A percentile compares a stretch with the other conserved stretches of the same genome.
Conservation (phyloP, 305 asterid species). For the Fraxinus platypoda region DNA sequence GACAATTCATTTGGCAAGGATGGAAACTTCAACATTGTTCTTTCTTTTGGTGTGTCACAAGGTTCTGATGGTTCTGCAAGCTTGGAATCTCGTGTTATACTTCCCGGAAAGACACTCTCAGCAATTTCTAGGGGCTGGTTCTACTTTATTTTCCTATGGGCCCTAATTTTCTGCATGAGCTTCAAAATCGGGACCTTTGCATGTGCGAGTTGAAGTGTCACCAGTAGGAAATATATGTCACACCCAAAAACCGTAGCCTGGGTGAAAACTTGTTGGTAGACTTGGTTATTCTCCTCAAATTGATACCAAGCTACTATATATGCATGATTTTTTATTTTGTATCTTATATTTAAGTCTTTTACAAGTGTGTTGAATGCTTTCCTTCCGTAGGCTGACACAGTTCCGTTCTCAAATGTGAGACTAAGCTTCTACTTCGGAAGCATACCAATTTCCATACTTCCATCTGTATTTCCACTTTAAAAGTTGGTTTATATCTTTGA, state of each 20-base stretch:
- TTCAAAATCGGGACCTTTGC: conserved; percentile 49
- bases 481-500: background rate
- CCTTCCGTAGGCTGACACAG: background rate
- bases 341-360: background rate
- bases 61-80: conserved; percentile 46
- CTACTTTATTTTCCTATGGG: conserved; percentile 44
- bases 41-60: conserved; percentile 56
- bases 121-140: conserved; percentile 44
- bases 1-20: conserved; percentile 35
- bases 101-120: conserved; percentile 46
- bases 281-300: background rate
- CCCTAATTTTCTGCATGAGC: conserved; percentile 55
- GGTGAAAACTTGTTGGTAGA: background rate
- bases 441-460: background rate
- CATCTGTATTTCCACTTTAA: background rate
- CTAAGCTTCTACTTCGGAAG: background rate
- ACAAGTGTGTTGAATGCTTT: background rate
- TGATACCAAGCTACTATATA: background rate
- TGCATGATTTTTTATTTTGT: background rate
- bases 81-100: conserved; percentile 50
- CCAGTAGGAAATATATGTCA: background rate
- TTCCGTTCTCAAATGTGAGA: background rate
- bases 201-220: conserved; percentile 34
- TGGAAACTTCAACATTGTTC: conserved; percentile 46
- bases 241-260: background rate